Evolutionary conservation across 768 basidiomycete genomes (phyloP).

Genomic region (Pleurotus tuber-regium): DNA sequence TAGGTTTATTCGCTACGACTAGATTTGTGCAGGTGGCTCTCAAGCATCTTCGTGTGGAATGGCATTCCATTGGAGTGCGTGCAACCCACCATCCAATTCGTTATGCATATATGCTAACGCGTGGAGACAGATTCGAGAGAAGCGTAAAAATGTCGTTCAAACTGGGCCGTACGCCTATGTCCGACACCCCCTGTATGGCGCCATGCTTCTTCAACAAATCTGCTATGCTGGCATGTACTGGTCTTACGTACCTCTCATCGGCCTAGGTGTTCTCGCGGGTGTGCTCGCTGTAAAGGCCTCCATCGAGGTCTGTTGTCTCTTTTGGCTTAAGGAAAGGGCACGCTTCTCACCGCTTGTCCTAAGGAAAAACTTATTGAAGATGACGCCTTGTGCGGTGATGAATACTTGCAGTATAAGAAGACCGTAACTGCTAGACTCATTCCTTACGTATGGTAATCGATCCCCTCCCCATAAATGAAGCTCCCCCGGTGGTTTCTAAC

Average conservation of each 20-base stretch:
- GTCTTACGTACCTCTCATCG: constrained; percentile 32
- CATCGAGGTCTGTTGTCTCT: constrained; percentile 23
- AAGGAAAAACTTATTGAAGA: constrained; percentile 29
- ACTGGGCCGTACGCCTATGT: constrained; percentile 33
- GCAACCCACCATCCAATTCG: background rate
- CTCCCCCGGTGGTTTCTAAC: too few relatives aligned
- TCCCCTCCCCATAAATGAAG: too few relatives aligned
- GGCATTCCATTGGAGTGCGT: constrained; percentile 30
- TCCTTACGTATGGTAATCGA: constrained; percentile 23
- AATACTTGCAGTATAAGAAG: constrained; percentile 29
- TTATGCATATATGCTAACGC: background rate
- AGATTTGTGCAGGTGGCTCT: constrained; percentile 14
- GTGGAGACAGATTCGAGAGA: constrained; percentile 20
- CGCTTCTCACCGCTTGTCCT: background rate
- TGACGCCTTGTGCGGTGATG: constrained; percentile 19
- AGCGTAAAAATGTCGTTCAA: constrained; percentile 21
- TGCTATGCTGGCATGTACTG: constrained; percentile 26
- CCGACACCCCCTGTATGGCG: constrained; percentile 32
- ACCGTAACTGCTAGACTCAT: constrained; percentile 26
- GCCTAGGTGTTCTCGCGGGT: constrained; percentile 18
- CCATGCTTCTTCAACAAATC: constrained; percentile 23
- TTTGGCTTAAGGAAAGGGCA: background rate
- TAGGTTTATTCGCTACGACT: constrained; percentile 19
- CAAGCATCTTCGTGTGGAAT: constrained; percentile 23
- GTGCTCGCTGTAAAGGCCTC: constrained; percentile 31